Conservation (phyloP, 192 early-diverging fungal species). For the Phycomyces nitens region DNA sequence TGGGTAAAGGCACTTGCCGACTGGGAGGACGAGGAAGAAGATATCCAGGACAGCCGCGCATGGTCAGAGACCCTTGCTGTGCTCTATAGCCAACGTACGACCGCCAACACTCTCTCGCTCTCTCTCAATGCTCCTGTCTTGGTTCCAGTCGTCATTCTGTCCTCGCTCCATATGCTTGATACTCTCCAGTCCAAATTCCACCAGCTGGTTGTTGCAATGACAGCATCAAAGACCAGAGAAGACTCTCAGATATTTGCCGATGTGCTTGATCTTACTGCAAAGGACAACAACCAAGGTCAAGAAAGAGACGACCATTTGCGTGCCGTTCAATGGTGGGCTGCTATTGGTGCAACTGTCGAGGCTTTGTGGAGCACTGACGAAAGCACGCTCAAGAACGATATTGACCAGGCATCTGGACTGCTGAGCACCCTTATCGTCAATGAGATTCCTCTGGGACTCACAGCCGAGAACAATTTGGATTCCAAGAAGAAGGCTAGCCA, state of each 20-base stretch:
- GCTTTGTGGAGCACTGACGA: conserved; percentile 18
- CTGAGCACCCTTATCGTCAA: background rate
- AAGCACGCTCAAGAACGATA: background rate
- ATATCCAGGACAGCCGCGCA: background rate
- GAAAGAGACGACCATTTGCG: conserved; percentile 4
- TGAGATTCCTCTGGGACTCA: background rate
- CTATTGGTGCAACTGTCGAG: conserved; percentile 20
- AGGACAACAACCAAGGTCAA: background rate
- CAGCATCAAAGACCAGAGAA: background rate
- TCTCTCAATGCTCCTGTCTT: conserved; percentile 11
- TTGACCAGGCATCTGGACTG: background rate
- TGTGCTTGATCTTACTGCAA: background rate
- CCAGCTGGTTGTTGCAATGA: conserved; percentile 10
- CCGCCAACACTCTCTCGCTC: background rate
- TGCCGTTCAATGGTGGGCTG: conserved; percentile 19
- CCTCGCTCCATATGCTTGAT: conserved; percentile 11
- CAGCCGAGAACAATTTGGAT: background rate
- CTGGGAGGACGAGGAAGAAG: background rate
- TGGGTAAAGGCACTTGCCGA: conserved; percentile 3
- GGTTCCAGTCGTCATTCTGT: conserved; percentile 13
- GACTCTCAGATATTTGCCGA: conserved; percentile 12
- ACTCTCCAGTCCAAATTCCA: conserved; percentile 15
- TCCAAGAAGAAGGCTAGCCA: background rate
- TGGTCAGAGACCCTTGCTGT: conserved; percentile 13
- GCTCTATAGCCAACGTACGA: background rate